These are phyloP conservation scores for Lactarius psammicola DNA, from an alignment of 768 basidiomycete genomes.

Conservation along the genomic window DNA sequence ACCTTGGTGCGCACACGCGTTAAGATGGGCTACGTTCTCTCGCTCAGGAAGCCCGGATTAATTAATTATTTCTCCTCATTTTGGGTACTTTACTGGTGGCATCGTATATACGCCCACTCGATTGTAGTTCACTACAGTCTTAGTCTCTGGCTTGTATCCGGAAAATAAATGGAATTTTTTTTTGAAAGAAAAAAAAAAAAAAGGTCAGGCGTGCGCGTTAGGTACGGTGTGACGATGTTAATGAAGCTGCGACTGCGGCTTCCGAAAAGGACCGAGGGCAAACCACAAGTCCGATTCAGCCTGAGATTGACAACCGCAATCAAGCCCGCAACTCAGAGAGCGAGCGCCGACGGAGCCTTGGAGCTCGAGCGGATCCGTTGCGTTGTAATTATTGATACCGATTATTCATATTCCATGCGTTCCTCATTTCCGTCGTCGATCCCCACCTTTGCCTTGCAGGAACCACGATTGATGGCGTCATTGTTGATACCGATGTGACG, in stretches of 20 bases:
- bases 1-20: not conserved
- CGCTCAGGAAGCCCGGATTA: not conserved
- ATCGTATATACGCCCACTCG: no score
- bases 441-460: not conserved
- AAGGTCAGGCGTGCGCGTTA: not conserved
- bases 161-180: no score
- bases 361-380: not conserved
- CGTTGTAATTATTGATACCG: not conserved
- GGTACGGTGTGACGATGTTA: no score
- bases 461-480: not conserved
- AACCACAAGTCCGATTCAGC: not conserved
- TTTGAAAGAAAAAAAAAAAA: no score
- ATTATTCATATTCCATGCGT: not conserved
- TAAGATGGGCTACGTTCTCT: not conserved
- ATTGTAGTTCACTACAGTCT: no score
- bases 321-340: not conserved
- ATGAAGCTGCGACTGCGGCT: not conserved
- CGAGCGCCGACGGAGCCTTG: not conserved
- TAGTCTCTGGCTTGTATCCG: no score
- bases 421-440: not conserved
- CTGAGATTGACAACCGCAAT: not conserved
- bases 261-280: not conserved
- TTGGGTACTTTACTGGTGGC: no score
- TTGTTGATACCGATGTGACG: not conserved
- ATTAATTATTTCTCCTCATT: no score